These are phyloP conservation scores for Xylaria sp. DNA, from an alignment of 2,329 filamentous ascomycete species.

Conservation along the genomic window DNA sequence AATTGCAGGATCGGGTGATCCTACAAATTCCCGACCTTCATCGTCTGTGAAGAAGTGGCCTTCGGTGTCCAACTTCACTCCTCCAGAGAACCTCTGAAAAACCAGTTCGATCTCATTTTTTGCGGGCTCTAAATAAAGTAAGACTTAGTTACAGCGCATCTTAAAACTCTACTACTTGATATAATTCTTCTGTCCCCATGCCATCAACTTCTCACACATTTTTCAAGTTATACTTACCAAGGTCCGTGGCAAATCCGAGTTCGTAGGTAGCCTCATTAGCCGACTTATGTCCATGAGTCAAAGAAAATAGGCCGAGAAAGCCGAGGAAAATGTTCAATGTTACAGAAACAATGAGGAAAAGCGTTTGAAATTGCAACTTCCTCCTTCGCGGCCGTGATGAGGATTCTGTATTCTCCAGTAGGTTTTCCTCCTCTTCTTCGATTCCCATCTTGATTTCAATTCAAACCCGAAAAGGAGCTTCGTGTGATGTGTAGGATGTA, in stretches of 20 bases:
- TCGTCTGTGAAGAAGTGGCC: conserved; percentile 14
- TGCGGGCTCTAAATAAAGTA: conserved; percentile 4
- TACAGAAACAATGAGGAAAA: conserved; percentile 1
- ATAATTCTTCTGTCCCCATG: not conserved
- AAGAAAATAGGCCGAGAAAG: conserved; percentile 3
- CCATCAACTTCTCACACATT: not conserved
- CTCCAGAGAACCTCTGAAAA: conserved; percentile 10
- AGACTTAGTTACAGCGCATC: not conserved
- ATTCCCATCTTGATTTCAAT: conserved; percentile 1
- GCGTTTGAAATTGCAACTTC: not conserved
- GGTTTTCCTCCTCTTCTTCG: conserved; percentile 2
- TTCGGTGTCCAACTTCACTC: conserved; percentile 17
- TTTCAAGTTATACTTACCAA: not conserved
- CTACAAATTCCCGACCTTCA: conserved; percentile 24
- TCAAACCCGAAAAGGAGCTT: not conserved
- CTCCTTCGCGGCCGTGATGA: not conserved
- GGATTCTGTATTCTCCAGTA: not conserved
- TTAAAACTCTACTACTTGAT: not conserved
- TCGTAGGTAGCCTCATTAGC: not conserved
- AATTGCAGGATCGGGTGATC: not conserved
- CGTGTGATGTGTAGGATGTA: not conserved
- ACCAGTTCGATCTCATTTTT: conserved; percentile 23
- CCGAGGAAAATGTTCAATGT: not conserved
- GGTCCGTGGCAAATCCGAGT: conserved; percentile 1
- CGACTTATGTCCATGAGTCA: not conserved